Conservation (phyloP, 2,329 filamentous ascomycete species). For the Pezicula neosporulosa region DNA sequence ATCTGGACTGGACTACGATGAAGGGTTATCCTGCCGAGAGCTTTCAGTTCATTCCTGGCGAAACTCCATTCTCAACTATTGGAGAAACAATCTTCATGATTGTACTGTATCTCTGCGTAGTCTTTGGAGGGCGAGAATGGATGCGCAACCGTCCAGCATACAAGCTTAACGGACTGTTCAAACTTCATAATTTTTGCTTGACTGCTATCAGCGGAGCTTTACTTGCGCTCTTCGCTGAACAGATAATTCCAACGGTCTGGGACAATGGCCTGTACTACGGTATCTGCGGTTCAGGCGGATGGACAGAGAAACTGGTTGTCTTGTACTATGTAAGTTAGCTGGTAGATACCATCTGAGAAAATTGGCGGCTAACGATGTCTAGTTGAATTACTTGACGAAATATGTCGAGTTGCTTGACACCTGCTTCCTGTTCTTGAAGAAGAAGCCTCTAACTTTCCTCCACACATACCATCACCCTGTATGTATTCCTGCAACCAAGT, state of each 20-base stretch:
- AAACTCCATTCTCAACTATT: constrained; percentile 23
- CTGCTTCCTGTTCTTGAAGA: constrained; percentile 25
- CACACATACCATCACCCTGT: constrained; percentile 25
- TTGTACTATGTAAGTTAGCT: constrained; percentile 80
- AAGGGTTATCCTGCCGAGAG: constrained; percentile 17
- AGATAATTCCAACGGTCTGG: constrained; percentile 21
- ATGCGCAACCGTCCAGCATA: constrained; percentile 19
- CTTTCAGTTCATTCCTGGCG: constrained; percentile 16
- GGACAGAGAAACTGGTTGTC: constrained; percentile 89
- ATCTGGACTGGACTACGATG: constrained; percentile 12
- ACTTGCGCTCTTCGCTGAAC: constrained; percentile 21
- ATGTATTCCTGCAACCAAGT: too few species aligned
- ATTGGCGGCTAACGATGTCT: constrained; percentile 2
- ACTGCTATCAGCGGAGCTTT: constrained; percentile 19
- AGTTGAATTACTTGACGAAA: constrained; percentile 26
- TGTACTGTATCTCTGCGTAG: constrained; percentile 19
- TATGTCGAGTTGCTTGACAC: constrained; percentile 26
- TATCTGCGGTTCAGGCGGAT: constrained; percentile 83
- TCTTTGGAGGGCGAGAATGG: constrained; percentile 22
- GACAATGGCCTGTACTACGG: constrained; percentile 79
- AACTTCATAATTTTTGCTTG: constrained; percentile 22
- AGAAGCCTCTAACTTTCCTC: constrained; percentile 27
- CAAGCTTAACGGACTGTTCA: constrained; percentile 22
- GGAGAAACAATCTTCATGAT: constrained; percentile 16
- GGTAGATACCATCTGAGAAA: neutral